Evolutionary conservation across 352 stramenopile species (phyloP).

Genomic region (Phytophthora melonis): DNA sequence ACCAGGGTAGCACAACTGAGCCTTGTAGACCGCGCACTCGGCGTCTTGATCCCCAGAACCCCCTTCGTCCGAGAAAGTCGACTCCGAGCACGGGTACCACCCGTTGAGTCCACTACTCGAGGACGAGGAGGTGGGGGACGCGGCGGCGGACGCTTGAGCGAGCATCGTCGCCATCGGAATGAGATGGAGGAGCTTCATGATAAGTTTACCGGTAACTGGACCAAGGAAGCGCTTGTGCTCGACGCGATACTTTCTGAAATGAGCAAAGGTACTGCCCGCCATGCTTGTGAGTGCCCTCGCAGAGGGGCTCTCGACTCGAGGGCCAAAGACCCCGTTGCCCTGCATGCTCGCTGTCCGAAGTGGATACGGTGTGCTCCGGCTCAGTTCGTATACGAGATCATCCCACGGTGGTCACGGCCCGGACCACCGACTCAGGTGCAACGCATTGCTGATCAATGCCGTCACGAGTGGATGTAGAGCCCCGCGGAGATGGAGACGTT

Average conservation of each 20-base stretch:
- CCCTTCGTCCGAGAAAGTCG: slow-evolving; percentile 39
- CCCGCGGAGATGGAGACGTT: slow-evolving; percentile 21
- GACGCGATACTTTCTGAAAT: slow-evolving; percentile 17
- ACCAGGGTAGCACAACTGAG: slow-evolving; percentile 46
- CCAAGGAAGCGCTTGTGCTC: neutral
- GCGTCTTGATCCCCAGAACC: slow-evolving; percentile 17
- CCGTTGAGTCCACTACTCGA: slow-evolving; percentile 29
- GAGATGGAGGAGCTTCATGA: slow-evolving; percentile 14
- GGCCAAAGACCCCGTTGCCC: neutral
- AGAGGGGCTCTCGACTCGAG: too few relatives aligned
- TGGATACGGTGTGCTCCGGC: neutral
- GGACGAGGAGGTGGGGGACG: slow-evolving; percentile 11
- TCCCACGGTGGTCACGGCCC: neutral
- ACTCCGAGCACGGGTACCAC: slow-evolving; percentile 45
- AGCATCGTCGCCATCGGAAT: slow-evolving; percentile 2
- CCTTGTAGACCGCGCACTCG: slow-evolving; percentile 46
- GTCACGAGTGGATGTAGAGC: slow-evolving; percentile 21
- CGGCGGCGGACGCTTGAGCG: neutral
- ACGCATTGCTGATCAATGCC: slow-evolving; percentile 2
- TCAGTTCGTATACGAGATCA: slow-evolving; percentile 16
- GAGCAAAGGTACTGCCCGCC: neutral
- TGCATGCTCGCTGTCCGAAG: slow-evolving; percentile 2
- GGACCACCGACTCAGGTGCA: neutral
- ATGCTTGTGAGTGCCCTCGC: too few relatives aligned
- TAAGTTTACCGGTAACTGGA: neutral